Conservation (phyloP, 179 eudicot species). For the Beta macrorhiza region DNA sequence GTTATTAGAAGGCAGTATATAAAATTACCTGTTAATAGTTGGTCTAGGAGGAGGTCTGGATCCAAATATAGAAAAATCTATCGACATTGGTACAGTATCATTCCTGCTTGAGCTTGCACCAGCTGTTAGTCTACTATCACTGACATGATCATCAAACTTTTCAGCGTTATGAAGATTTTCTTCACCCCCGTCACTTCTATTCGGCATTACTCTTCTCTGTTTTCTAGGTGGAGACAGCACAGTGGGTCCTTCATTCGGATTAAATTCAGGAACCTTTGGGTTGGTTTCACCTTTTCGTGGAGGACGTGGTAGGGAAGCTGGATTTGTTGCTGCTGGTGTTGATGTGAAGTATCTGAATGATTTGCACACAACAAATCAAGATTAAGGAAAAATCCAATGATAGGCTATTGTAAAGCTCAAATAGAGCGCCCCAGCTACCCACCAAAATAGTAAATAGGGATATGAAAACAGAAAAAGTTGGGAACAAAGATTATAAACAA, state of each 20-base stretch:
- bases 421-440: neutral
- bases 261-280: slow-evolving; percentile 52
- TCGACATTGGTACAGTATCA: slow-evolving; percentile 68
- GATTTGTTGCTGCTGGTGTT: slow-evolving; percentile 79
- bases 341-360: slow-evolving; percentile 75
- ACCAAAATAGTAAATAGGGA: neutral
- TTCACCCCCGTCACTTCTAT: slow-evolving; percentile 61
- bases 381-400: neutral
- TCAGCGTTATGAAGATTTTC: slow-evolving; percentile 48
- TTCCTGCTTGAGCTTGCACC: slow-evolving; percentile 54
- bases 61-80: slow-evolving; percentile 85
- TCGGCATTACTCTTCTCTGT: slow-evolving; percentile 79
- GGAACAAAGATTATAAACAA: neutral
- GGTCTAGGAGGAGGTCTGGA: slow-evolving; percentile 80
- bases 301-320: slow-evolving; percentile 83
- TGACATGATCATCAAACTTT: slow-evolving; percentile 52
- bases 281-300: slow-evolving; percentile 67
- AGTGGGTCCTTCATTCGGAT: slow-evolving; percentile 76
- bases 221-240: slow-evolving; percentile 96
- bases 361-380: slow-evolving; percentile 16
- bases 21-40: slow-evolving; percentile 79
- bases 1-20: neutral
- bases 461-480: neutral
- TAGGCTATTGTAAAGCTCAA: neutral
- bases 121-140: slow-evolving; percentile 46